A percentile compares a stretch with the other conserved stretches of the same genome.
These are phyloP conservation scores for Astrothelium subdiscretum DNA, from an alignment of 495 filamentous ascomycete species.

Conservation along the genomic window DNA sequence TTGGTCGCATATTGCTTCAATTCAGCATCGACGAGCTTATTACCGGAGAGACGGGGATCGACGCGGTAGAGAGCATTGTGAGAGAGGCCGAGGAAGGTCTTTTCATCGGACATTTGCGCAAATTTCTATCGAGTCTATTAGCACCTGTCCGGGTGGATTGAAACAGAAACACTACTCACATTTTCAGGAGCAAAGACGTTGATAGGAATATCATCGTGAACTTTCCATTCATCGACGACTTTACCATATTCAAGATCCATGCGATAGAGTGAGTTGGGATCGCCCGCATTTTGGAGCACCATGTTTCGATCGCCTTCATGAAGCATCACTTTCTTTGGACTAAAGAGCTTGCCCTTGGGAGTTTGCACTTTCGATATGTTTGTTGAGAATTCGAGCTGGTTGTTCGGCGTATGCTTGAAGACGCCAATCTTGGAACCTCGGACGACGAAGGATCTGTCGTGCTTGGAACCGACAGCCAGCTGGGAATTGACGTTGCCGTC, in stretches of 20 bases:
- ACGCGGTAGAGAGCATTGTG: constrained; percentile 87
- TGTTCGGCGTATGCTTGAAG: constrained; percentile 90
- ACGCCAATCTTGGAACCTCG: constrained; percentile 96
- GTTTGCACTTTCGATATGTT: constrained; percentile 94
- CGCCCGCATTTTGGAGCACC: constrained; percentile 74
- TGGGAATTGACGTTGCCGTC: constrained; percentile 89
- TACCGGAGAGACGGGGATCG: constrained; percentile 80
- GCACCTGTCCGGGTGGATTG: constrained; percentile 18
- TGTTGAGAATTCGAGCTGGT: constrained; percentile 91
- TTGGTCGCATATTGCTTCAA: constrained; percentile 93
- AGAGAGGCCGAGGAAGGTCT: constrained; percentile 87
- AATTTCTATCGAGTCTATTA: constrained; percentile 55
- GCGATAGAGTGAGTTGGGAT: constrained; percentile 87
- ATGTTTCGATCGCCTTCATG: constrained; percentile 86
- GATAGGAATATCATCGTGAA: constrained; percentile 95
- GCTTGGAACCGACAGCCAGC: constrained; percentile 95
- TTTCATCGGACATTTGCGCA: constrained; percentile 89
- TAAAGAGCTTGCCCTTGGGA: constrained; percentile 76
- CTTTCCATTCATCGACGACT: constrained; percentile 98
- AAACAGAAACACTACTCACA: constrained; percentile 27
- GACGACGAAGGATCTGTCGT: constrained; percentile 93
- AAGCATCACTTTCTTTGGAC: constrained; percentile 95
- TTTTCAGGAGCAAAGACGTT: constrained; percentile 84
- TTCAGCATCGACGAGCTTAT: constrained; percentile 84
- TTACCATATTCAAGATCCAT: constrained; percentile 99